phyloP scores from a whole-genome alignment of 495 filamentous ascomycete species.

The Aspergillus sclerotioniger region DNA sequence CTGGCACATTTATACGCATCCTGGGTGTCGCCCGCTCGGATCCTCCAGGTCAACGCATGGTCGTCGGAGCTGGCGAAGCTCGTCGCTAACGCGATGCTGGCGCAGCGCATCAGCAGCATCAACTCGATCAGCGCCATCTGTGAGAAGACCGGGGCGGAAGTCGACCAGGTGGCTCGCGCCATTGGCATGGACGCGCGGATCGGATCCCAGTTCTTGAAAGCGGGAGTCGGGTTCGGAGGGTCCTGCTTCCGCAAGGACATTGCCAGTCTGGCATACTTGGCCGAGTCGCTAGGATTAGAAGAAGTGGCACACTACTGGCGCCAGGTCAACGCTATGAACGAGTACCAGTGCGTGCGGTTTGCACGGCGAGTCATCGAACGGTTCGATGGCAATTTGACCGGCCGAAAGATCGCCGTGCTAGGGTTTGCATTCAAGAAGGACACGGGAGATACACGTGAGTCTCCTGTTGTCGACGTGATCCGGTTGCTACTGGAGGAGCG shows the following conservation, averaged over 20 bases:
- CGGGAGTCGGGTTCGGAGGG: conserved; percentile 76
- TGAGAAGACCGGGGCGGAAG: conserved; percentile 72
- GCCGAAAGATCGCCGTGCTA: conserved; percentile 71
- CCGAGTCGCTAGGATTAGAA: conserved; percentile 64
- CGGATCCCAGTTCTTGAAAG: conserved; percentile 71
- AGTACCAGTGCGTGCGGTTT: conserved; percentile 70
- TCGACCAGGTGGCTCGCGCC: conserved; percentile 69
- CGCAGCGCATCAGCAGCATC: conserved; percentile 81
- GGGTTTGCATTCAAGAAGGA: conserved; percentile 84
- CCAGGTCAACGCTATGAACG: conserved; percentile 71
- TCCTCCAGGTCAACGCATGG: conserved; percentile 73
- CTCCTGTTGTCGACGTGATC: conserved; percentile 66
- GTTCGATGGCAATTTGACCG: conserved; percentile 65
- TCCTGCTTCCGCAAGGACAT: conserved; percentile 85
- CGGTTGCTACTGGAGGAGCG: conserved; percentile 61
- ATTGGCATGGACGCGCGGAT: conserved; percentile 71
- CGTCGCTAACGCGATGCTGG: conserved; percentile 77
- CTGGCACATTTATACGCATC: conserved; percentile 65
- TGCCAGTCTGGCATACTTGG: conserved; percentile 70
- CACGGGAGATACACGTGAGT: conserved; percentile 75
- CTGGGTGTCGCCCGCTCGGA: conserved; percentile 66
- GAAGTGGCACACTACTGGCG: conserved; percentile 79
- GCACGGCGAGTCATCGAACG: conserved; percentile 59
- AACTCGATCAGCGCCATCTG: conserved; percentile 80
- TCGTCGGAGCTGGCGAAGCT: conserved; percentile 80